Evolutionary conservation across 2,329 filamentous ascomycete genomes (phyloP).

Genomic region (Cadophora sp.): DNA sequence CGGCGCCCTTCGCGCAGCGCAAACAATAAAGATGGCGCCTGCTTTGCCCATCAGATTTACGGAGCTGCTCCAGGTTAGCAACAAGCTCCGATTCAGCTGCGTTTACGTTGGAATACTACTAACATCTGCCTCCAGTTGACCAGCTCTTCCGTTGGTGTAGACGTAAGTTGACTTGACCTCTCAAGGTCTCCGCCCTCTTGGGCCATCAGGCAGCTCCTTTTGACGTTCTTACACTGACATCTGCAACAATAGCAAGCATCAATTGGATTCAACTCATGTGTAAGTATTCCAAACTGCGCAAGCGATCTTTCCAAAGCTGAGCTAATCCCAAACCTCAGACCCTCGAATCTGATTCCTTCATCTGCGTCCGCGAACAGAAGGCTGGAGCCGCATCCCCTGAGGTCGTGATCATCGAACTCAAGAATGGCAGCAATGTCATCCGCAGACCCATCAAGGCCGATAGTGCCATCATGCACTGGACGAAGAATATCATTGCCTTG

Average conservation of each 20-base stretch:
- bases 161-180: constrained; percentile 50
- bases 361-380: constrained; percentile 96
- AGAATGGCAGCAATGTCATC: constrained; percentile 95
- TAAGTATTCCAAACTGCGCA: constrained; percentile 54
- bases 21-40: constrained; percentile 47
- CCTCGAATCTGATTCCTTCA: constrained; percentile 95
- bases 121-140: constrained; percentile 52
- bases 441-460: constrained; percentile 97
- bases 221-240: constrained; percentile 35
- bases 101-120: constrained; percentile 69
- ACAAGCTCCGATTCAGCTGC: constrained; percentile 85
- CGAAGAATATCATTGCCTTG: constrained; percentile 92
- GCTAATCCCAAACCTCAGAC: constrained; percentile 64
- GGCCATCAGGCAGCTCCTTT: constrained; percentile 32
- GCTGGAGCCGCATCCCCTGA: constrained; percentile 84
- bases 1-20: constrained; percentile 39
- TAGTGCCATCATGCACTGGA: constrained; percentile 99
- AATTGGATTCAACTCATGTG: constrained; percentile 88
- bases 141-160: constrained; percentile 52
- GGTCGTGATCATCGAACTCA: constrained; percentile 97
- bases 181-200: background rate
- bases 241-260: constrained; percentile 62
- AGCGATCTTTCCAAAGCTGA: constrained; percentile 17
- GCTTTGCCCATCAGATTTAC: constrained; percentile 91
- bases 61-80: constrained; percentile 85